Base-by-base conservation (phyloP, 2,329 filamentous ascomycete species). In the Fusarium tanahbumbuense region DNA sequence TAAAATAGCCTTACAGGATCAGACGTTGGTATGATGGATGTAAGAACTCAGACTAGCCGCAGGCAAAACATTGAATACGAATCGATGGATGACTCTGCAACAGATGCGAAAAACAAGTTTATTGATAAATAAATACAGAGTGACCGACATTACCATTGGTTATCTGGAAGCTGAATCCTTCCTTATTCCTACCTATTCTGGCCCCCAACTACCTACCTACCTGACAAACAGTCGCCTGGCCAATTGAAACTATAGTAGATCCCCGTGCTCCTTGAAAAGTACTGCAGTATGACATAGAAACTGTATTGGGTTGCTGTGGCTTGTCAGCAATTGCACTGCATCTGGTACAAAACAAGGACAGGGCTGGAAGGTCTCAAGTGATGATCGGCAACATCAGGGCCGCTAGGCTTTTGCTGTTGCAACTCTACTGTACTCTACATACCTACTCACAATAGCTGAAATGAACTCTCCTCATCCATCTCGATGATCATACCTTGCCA, bases 311-410 rank as follows among this genome's bases (percentile, higher is more conserved):
- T 10, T 28, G 41, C n/a, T 54, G 41, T 44, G 15, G 32, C 41
- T 59, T 45, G 30, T 46, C 37, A 60, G 55, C 47, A 49, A 42
- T 30, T 32, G 46, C 30, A 42, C 25, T 32, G 32, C 40, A 41
- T 23, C 37, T 40, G n/a, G 13, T 34, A 16, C 34, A 59, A 65
- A 60, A 28, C 60, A 66, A 66, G 61, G 54, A 66, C 15, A 60
- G 23, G 47, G 61, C 30, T 59, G 42, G 37, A 30, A 28, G 34
- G 8, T n/a, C 22, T 22, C 22, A 30, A 48, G 37, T 23, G 41
- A 47, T 60, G 60, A 60, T 65, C 47, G 41, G 54, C 60, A 20
- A 42, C 8, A 18, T 53, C 15, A 28, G 15, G 22, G 6, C 18
- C 32, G 23, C 49, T 42, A 53, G 23, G 10, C 18, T n/a, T 18